Percentiles rank a stretch among this genome's conserved stretches.
These are phyloP conservation scores for Talaromyces sp. DNA, from an alignment of 2,329 filamentous ascomycete species.

Conservation along the genomic window DNA sequence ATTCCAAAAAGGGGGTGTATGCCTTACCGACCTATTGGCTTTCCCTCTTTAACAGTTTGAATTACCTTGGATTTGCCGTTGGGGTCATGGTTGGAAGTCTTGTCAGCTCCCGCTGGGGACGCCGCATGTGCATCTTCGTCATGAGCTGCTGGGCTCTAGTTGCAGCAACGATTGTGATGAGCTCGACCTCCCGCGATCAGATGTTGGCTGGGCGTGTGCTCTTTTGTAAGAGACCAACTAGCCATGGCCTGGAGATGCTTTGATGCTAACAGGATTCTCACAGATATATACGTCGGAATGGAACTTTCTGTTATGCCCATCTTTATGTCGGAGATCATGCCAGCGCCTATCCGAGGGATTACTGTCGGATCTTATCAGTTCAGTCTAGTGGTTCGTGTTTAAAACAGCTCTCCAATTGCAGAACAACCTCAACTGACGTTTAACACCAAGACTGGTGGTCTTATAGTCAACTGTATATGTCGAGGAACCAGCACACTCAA, in stretches of 20 bases:
- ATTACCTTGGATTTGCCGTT: neutral
- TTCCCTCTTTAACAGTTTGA: neutral
- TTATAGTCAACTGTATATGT: neutral
- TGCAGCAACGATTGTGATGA: neutral
- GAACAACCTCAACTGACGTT: too few species aligned
- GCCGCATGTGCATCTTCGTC: conserved; percentile 6
- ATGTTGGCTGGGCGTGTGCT: neutral
- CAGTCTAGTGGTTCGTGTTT: neutral
- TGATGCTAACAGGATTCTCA: neutral
- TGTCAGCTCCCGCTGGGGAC: neutral
- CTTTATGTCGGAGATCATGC: conserved; percentile 3
- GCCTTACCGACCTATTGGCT: neutral
- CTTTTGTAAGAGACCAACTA: neutral
- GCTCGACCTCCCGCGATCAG: neutral
- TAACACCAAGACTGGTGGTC: too few species aligned
- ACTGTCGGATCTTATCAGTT: conserved; percentile 8
- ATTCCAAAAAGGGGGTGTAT: neutral
- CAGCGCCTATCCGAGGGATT: neutral
- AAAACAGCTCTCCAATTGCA: too few species aligned
- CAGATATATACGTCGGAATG: conserved; percentile 7
- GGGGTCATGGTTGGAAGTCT: neutral
- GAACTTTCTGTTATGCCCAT: conserved; percentile 5
- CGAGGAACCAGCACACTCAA: neutral
- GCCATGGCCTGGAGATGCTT: neutral
- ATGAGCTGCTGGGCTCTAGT: conserved; percentile 9